These are phyloP conservation scores for Xylaria sp. DNA, from an alignment of 495 filamentous ascomycete species.

Conservation along the genomic window DNA sequence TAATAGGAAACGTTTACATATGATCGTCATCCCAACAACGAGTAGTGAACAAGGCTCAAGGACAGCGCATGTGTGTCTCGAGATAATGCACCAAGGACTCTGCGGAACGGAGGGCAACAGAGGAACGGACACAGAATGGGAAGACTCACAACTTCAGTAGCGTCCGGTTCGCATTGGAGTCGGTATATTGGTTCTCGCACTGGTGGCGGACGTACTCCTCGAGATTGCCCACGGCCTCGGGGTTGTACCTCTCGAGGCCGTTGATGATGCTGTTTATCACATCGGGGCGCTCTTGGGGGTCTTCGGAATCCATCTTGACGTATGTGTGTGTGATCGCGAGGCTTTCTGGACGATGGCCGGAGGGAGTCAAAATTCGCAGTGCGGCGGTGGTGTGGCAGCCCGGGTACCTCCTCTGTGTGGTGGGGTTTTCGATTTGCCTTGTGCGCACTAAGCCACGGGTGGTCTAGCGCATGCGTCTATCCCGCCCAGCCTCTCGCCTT, in stretches of 20 bases:
- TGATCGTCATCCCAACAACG: conserved; percentile 68
- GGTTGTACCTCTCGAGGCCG: conserved; percentile 98
- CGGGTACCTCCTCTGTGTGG: conserved; percentile 9
- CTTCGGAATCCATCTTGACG: conserved; percentile 61
- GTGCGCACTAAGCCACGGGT: conserved; percentile 23
- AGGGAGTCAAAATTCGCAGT: conserved; percentile 32
- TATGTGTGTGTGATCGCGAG: conserved; percentile 38
- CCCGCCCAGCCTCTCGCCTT: not conserved
- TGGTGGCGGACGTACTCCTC: conserved; percentile 94
- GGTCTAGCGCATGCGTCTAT: conserved; percentile 11
- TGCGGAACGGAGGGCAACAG: not conserved
- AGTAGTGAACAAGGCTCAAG: not conserved
- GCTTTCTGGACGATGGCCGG: conserved; percentile 38
- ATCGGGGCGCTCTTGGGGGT: conserved; percentile 74
- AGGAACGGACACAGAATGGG: not conserved
- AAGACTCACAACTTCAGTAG: conserved; percentile 93
- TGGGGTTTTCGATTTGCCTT: conserved; percentile 39
- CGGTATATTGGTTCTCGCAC: conserved; percentile 92
- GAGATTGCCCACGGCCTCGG: conserved; percentile 91
- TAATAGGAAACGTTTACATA: conserved; percentile 96
- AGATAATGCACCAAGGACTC: conserved; percentile 18
- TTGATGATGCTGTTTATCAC: conserved; percentile 90
- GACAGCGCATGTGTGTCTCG: not conserved
- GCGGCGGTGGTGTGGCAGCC: conserved; percentile 30
- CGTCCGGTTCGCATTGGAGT: conserved; percentile 95